Evolutionary conservation across 1,284 basidiomycete genomes (phyloP).

Genomic region (Neotropicomus parvogracilis): DNA sequence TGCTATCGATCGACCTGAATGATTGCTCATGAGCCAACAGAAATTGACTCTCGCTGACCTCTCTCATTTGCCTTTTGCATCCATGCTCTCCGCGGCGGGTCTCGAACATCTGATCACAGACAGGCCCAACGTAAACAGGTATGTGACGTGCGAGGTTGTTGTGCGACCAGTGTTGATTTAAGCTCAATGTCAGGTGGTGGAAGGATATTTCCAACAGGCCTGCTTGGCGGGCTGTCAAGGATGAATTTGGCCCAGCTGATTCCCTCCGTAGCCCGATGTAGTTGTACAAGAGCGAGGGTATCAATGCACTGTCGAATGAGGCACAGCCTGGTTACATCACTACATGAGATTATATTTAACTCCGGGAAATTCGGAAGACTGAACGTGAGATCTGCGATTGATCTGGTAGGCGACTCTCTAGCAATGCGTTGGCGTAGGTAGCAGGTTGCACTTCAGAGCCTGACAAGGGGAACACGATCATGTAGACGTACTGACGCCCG

Average conservation of each 20-base stretch:
- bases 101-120: constrained; percentile 11
- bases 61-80: constrained; percentile 49
- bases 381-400: not conserved
- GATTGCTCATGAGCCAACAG: constrained; percentile 26
- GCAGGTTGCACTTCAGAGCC: too few species aligned
- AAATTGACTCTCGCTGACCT: constrained; percentile 49
- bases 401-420: not conserved
- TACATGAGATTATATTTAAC: not conserved
- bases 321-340: too few species aligned
- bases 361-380: constrained; percentile 3
- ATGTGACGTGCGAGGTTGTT: not conserved
- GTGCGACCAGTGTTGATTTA: constrained; percentile 3
- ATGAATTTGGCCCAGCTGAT: too few species aligned
- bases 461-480: too few species aligned
- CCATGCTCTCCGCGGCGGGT: not conserved
- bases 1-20: not conserved
- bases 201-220: constrained; percentile 23
- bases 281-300: too few species aligned
- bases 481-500: too few species aligned
- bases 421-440: too few species aligned
- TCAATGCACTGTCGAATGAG: too few species aligned
- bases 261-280: too few species aligned
- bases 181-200: constrained; percentile 29
- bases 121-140: constrained; percentile 28
- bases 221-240: constrained; percentile 28